Evolutionary conservation across 768 basidiomycete species (phyloP), one percentile per base, ranked within the genome.

Genomic region (Dentipellis fragilis): DNA sequence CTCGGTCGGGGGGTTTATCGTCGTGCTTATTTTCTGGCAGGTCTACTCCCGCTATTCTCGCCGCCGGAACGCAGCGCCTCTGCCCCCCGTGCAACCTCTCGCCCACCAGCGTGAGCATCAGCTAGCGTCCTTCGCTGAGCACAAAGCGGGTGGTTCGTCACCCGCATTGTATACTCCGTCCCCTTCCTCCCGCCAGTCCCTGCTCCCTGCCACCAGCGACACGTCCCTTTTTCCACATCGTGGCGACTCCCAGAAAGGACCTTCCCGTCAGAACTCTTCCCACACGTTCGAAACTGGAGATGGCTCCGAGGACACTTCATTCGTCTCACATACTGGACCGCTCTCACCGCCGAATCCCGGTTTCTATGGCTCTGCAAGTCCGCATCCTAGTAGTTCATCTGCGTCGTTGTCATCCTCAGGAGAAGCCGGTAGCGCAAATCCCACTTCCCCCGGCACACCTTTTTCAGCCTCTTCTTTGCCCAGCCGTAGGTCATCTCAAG

Each of bases 21-120:
- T 72, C 59, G 51, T 72, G 51, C 48, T 77, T 57, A 58, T 74
- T 55, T 60, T 78, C 48, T 66, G 66, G 63, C 70, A 71, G 14
- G 54, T 75, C 58, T 55, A 77, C 52, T 69, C 69, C 39, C 70
- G 71, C 47, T 60, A 51, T 14, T 70, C 63, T 23, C 63, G 67
- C 22, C 67, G 65, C 19, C 57, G 64, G 16, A 62, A 65, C 23
- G 64, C 73, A 1, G 69, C 65, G 0, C 85, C 85, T 3, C 72
- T 86, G 0, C 85, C 85, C 0, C 85, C 82, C 12, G 73, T 80
- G 10, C 85, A 85, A 59, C 79, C 81, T 14, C 77, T 86, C 21
- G 82, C 84, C 4, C 80, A 80, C 60, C 77, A 80, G 54, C 76
- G 84, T 12, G 76, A 79, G 59, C 75, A 75, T 34, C 73, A 76